Base-by-base conservation (phyloP, 2,329 filamentous ascomycete species). In the Aspergillus ibericus region DNA sequence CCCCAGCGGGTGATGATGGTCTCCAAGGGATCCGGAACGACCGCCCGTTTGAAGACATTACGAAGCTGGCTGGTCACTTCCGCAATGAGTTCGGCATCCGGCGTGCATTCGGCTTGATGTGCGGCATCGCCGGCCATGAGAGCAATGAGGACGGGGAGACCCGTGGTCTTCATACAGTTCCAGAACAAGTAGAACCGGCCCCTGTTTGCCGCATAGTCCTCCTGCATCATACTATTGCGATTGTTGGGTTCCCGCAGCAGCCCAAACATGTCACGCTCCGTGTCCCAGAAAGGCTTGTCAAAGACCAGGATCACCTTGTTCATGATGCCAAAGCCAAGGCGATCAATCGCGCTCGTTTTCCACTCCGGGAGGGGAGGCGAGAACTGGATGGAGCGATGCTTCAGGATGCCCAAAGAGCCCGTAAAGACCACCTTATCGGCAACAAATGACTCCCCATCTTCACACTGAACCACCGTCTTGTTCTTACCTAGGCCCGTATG, bases 161-260 rank as follows among this genome's bases (percentile, higher is more conserved):
- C 96, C 47, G 90, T 92, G 3, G 91, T 96, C 66, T 92, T 91
- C 60, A 92, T 89, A 55, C 92, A 92, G 68, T 99, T 98, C 85
- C 96, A 98, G 85, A 96, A 98, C 67, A 99, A 86, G 70, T 98
- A 99, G 77, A 96, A 96, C 22, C 93, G 88, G n/a, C 93, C 93
- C 54, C 93, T 86, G 61, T 87, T 88, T 3, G 83, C 80, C 5
- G 87, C 81, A 69, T 98, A 98, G 64, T 96, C 90, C 52, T 85
- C 84, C 68, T 96, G 92, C 46, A 87, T 81, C 55, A 93, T 82
- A 70, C 92, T 96, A 57, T 87, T 83, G 3, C 83, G 80, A 59
- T 86, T 84, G 20, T 83, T 80, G 3, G 93, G 87, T 64, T 91
- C 87, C 58, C 93, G 88, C 42, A 99, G 80, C 40, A 96, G 86